These are phyloP conservation scores for Magnusiomyces sp. DNA, from an alignment of 1,139 yeast genomes.

Conservation along the genomic window DNA sequence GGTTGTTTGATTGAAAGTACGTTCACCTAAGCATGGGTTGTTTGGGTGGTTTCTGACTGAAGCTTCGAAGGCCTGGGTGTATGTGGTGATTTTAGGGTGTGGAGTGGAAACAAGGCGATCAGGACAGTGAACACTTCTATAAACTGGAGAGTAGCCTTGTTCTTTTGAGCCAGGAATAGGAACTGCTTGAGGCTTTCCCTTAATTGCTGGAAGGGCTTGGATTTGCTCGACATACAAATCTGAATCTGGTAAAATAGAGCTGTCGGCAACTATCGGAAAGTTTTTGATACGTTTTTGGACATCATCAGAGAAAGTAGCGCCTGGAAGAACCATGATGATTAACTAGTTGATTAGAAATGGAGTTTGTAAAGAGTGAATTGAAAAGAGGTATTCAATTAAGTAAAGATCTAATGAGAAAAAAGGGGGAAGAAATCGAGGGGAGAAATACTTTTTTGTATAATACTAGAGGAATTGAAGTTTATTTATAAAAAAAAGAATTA, in stretches of 20 bases:
- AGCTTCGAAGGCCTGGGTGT: conserved; percentile 42
- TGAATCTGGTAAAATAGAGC: conserved; percentile 1
- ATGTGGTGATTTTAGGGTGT: conserved; percentile 46
- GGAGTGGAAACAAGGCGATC: conserved; percentile 38
- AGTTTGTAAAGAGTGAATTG: background rate
- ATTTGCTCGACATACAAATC: conserved; percentile 2
- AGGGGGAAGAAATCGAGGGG: background rate
- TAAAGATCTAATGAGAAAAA: background rate
- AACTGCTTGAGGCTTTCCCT: conserved; percentile 28
- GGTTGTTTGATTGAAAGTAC: conserved; percentile 39
- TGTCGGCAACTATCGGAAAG: conserved; percentile 9
- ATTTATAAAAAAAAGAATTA: too few relatives aligned
- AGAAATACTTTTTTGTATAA: background rate
- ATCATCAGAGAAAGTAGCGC: conserved; percentile 12
- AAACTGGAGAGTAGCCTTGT: conserved; percentile 47
- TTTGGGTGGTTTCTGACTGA: conserved; percentile 35
- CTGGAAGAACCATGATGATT: conserved; percentile 8
- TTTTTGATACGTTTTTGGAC: conserved; percentile 11
- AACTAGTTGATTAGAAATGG: too few relatives aligned
- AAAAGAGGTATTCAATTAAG: background rate
- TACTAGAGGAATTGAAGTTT: too few relatives aligned
- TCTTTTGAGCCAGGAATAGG: conserved; percentile 41
- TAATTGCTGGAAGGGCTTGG: conserved; percentile 11
- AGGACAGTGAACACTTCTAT: conserved; percentile 38
- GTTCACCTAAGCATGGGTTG: conserved; percentile 43